Conservation (phyloP, 2,329 filamentous ascomycete genomes). For the Neoascochyta sp. region DNA sequence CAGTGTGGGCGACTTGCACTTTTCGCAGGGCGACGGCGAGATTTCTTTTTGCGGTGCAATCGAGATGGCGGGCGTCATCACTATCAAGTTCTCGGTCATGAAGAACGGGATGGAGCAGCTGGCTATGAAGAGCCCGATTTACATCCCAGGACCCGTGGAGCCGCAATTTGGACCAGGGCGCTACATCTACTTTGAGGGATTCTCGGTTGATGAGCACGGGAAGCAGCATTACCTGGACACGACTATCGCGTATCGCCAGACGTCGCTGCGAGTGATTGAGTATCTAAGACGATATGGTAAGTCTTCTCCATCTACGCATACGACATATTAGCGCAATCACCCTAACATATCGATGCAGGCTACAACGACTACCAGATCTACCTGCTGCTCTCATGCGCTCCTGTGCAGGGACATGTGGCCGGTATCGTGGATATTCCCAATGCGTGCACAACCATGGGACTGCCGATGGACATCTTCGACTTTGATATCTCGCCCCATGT, state of each 20-base stretch:
- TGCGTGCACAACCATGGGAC: conserved; percentile 79
- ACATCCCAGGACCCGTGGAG: conserved; percentile 81
- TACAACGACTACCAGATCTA: conserved; percentile 77
- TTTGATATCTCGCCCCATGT: conserved; percentile 77
- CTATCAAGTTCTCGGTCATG: conserved; percentile 83
- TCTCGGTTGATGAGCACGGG: conserved; percentile 81
- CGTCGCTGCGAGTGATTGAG: conserved; percentile 71
- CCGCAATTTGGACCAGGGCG: conserved; percentile 80
- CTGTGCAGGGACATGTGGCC: conserved; percentile 81
- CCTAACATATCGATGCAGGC: conserved; percentile 24
- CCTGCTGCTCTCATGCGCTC: conserved; percentile 77
- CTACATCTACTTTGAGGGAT: conserved; percentile 84
- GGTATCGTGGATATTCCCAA: conserved; percentile 88
- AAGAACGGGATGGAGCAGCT: conserved; percentile 73
- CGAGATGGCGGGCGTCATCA: conserved; percentile 90
- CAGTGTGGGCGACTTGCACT: conserved; percentile 83
- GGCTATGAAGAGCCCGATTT: conserved; percentile 78
- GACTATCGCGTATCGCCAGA: conserved; percentile 81
- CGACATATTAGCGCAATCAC: no score
- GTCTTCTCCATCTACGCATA: no score
- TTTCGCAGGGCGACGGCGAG: conserved; percentile 84
- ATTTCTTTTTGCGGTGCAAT: conserved; percentile 76
- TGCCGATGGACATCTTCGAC: conserved; percentile 93
- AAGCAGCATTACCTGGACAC: conserved; percentile 89
- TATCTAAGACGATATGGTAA: conserved; percentile 70